Base-by-base conservation (phyloP, 805 yeast genomes). In the Candida nanaspora region DNA sequence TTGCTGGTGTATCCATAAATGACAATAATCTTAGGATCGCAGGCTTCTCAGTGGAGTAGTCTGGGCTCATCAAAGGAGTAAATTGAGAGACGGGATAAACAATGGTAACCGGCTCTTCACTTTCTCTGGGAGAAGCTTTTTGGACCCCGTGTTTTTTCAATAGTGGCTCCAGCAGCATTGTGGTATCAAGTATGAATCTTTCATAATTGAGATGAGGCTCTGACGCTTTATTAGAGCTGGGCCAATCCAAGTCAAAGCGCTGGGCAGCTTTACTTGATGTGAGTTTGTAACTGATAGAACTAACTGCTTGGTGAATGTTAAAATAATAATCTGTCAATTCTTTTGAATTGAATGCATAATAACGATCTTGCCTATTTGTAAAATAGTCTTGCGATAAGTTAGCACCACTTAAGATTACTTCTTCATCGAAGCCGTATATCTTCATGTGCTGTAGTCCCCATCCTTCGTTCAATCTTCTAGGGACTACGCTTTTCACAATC, bases 401-500 rank as follows among this genome's bases (percentile, higher is more conserved):
- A 2, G 98, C 98, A 6, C 98, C 98, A 15, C 85, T 76, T 26
- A 93, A 69, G 16, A 93, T 74, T 33, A 93, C 78, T 55, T 89
- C 96, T 52, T 87, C 78, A 59, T 93, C 98, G 53, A 89, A 80
- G 2, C 98, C 98, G 59, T 93, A 93, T 23, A 93, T 72, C 59
- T 93, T 93, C 98, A 93, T 93, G 57, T 93, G 98, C 60, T 93
- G 98, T 39, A 93, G 70, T 0, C 98, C 98, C 64, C 73, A 76
- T 3, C 94, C 89, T 63, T 93, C 98, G 60, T 89, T 88, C 47
- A 91, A 69, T 46, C 98, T 72, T 44, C 74, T 81, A 0, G 98
- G 98, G 3, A 87, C 70, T 34, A 84, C 35, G 8, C 63, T 49
- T 53, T 80, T 79, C 42, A 76, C 72, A 44, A 86, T 54, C 0